Conservation (phyloP, 257 asterid species). For the Plantago elongata region DNA sequence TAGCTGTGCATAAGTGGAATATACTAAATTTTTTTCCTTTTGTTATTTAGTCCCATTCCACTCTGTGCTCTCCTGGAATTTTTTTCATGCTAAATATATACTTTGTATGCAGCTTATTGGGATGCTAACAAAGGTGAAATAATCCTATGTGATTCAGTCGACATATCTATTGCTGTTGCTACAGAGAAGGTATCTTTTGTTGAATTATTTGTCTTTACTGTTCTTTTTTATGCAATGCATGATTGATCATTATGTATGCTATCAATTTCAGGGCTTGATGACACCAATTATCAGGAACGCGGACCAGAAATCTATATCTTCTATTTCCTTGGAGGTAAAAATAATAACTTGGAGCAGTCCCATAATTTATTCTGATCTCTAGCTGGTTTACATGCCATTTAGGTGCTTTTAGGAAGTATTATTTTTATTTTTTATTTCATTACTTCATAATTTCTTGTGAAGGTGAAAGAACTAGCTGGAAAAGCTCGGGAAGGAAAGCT, state of each 20-base stretch:
- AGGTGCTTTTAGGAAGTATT: conserved; percentile 8
- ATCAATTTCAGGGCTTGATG: conserved; percentile 80
- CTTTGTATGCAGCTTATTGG: conserved; percentile 75
- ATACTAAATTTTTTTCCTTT: not conserved
- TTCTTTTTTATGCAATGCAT: conserved; percentile 21
- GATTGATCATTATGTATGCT: conserved; percentile 10
- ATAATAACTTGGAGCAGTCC: conserved; percentile 16
- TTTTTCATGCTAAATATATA: conserved; percentile 23
- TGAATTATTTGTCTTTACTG: conserved; percentile 6
- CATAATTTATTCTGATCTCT: conserved; percentile 1
- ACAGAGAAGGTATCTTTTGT: conserved; percentile 76
- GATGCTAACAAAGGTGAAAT: conserved; percentile 66
- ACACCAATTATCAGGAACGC: conserved; percentile 93
- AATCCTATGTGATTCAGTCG: conserved; percentile 72
- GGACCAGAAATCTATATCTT: conserved; percentile 90
- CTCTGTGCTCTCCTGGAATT: conserved; percentile 11
- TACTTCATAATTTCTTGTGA: conserved; percentile 21
- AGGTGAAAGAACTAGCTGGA: conserved; percentile 98
- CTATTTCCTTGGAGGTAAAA: conserved; percentile 84
- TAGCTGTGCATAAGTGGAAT: too few species aligned
- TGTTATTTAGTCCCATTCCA: not conserved
- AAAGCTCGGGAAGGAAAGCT: conserved; percentile 90
- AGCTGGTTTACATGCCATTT: conserved; percentile 11
- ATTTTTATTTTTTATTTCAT: not conserved
- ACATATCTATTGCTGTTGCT: conserved; percentile 97